Evolutionary conservation across 2,329 filamentous ascomycete species (phyloP).

Genomic region (Nothophoma quercina): DNA sequence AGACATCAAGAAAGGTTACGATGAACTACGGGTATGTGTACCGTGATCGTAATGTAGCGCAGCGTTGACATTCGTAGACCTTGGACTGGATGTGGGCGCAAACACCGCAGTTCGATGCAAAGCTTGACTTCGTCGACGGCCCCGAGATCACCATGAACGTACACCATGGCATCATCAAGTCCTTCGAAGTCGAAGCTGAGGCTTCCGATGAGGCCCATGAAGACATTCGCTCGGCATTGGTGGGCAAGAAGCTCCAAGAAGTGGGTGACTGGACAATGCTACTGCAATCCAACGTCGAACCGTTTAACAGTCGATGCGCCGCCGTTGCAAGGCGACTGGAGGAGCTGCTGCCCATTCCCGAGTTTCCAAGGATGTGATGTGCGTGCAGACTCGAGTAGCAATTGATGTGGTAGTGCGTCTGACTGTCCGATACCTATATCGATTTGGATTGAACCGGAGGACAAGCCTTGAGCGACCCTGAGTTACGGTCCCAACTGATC

Average conservation of each 20-base stretch:
- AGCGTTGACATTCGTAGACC: slow-evolving; percentile 58
- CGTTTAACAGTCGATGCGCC: slow-evolving; percentile 21
- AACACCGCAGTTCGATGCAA: slow-evolving; percentile 81
- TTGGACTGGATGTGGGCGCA: slow-evolving; percentile 82
- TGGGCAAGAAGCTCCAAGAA: slow-evolving; percentile 58
- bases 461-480: too few species aligned
- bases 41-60: background rate
- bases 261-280: slow-evolving; percentile 52
- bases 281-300: slow-evolving; percentile 24
- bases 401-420: too few species aligned
- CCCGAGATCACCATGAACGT: slow-evolving; percentile 37
- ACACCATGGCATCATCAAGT: slow-evolving; percentile 67
- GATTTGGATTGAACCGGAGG: too few species aligned
- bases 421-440: background rate
- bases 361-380: slow-evolving; percentile 11
- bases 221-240: slow-evolving; percentile 26
- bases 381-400: too few species aligned
- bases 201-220: slow-evolving; percentile 19
- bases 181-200: slow-evolving; percentile 38
- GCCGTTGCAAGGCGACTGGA: slow-evolving; percentile 30
- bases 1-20: slow-evolving; percentile 67
- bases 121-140: slow-evolving; percentile 57
- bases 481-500: too few species aligned
- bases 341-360: slow-evolving; percentile 32
- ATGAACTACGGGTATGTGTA: slow-evolving; percentile 65